A percentile compares a stretch with the other conserved stretches of the same genome.
phyloP scores from a whole-genome alignment of 2,329 filamentous ascomycete genomes.

The Coleophoma cylindrospora region DNA sequence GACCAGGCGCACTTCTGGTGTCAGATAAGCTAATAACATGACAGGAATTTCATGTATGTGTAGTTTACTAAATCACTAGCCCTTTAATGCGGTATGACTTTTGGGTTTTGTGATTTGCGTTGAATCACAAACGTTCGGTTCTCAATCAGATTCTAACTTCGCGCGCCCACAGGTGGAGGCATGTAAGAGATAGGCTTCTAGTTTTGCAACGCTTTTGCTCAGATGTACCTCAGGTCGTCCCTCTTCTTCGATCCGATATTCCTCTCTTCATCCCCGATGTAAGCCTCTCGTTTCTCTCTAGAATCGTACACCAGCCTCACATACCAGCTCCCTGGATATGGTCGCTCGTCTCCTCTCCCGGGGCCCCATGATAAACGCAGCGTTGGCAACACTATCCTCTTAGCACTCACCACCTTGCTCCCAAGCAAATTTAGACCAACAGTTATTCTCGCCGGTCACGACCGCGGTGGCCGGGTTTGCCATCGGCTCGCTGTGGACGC shows the following conservation, averaged over 20 bases:
- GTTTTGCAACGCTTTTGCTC: not conserved
- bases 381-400: slow-evolving; percentile 36
- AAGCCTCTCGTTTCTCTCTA: not conserved
- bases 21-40: not conserved
- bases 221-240: slow-evolving; percentile 27
- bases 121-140: not conserved
- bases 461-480: slow-evolving; percentile 42
- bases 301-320: not conserved
- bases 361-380: slow-evolving; percentile 31
- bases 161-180: slow-evolving; percentile 8
- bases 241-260: slow-evolving; percentile 29
- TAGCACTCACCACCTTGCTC: slow-evolving; percentile 30
- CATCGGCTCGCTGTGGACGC: slow-evolving; percentile 42
- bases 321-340: slow-evolving; percentile 38
- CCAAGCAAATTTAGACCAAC: slow-evolving; percentile 8
- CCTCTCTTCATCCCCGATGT: slow-evolving; percentile 40
- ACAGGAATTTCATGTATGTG: slow-evolving; percentile 22
- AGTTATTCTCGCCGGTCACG: slow-evolving; percentile 42
- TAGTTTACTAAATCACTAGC: not conserved
- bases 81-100: not conserved
- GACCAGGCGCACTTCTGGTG: slow-evolving; percentile 14
- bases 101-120: not conserved
- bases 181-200: slow-evolving; percentile 5
- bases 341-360: slow-evolving; percentile 30
- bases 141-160: not conserved